Evolutionary conservation across 805 yeast species (phyloP).

Genomic region (Blastobotrys attinorum): DNA sequence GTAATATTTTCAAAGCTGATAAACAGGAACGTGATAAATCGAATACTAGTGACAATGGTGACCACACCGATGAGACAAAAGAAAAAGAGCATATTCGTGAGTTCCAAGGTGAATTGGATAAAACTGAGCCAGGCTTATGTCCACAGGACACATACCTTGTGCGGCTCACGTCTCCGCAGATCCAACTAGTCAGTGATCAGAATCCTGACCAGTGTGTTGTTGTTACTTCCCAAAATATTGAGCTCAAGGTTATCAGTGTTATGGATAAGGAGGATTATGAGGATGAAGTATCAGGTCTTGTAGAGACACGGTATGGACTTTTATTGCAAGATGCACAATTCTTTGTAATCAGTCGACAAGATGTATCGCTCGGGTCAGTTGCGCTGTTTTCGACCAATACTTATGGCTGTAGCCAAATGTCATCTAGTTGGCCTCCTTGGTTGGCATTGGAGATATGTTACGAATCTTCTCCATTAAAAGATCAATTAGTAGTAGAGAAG

Average conservation of each 20-base stretch:
- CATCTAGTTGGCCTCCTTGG: conserved; percentile 81
- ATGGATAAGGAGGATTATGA: conserved; percentile 36
- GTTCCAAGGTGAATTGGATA: conserved; percentile 42
- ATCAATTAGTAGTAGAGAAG: conserved; percentile 51
- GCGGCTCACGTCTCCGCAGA: conserved; percentile 71
- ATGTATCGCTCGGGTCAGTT: conserved; percentile 35
- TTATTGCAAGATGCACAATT: conserved; percentile 63
- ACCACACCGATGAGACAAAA: conserved; percentile 1
- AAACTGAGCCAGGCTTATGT: conserved; percentile 33
- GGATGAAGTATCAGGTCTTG: conserved; percentile 37
- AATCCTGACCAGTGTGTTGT: conserved; percentile 53
- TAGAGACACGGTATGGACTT: conserved; percentile 65
- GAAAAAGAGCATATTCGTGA: conserved; percentile 12
- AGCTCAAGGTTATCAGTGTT: conserved; percentile 60
- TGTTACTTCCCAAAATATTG: conserved; percentile 66
- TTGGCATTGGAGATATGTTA: conserved; percentile 63
- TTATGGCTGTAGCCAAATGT: conserved; percentile 48
- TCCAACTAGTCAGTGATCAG: conserved; percentile 53
- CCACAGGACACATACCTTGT: conserved; percentile 49
- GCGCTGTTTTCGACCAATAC: conserved; percentile 39
- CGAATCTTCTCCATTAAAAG: conserved; percentile 40
- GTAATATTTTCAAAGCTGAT: conserved; percentile 2
- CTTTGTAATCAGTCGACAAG: conserved; percentile 53
- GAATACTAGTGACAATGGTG: conserved; percentile 4
- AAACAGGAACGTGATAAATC: background rate